phyloP scores from a whole-genome alignment of 306 rosid species.

The Chamaecrista fasciculata region DNA sequence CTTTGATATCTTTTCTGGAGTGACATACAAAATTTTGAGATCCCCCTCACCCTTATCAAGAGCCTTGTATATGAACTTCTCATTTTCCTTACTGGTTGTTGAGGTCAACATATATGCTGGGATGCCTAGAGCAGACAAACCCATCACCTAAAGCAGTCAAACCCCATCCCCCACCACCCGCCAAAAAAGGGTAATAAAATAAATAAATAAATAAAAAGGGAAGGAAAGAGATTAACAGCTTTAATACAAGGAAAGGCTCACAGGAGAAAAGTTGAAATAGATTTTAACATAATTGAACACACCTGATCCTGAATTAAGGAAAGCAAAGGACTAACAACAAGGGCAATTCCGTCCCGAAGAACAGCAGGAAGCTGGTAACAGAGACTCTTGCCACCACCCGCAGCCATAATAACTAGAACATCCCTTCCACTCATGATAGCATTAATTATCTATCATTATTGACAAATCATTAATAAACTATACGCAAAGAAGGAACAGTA shows the following conservation, averaged over 20 bases:
- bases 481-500: no score
- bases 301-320: slow-evolving; percentile 98
- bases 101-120: slow-evolving; percentile 86
- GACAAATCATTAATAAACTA: slow-evolving; percentile 28
- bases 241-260: slow-evolving; percentile 12
- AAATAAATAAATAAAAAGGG: not conserved
- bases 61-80: slow-evolving; percentile 77
- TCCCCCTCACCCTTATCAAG: slow-evolving; percentile 90
- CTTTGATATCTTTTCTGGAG: slow-evolving; percentile 97
- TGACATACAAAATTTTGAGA: slow-evolving; percentile 77
- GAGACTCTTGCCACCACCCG: slow-evolving; percentile 98
- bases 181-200: not conserved
- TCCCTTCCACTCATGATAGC: slow-evolving; percentile 87
- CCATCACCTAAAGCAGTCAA: slow-evolving; percentile 70
- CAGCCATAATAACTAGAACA: slow-evolving; percentile 95
- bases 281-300: slow-evolving; percentile 29
- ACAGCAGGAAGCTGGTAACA: slow-evolving; percentile 96
- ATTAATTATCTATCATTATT: slow-evolving; percentile 67
- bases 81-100: slow-evolving; percentile 71
- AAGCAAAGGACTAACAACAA: slow-evolving; percentile 93
- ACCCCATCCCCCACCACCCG: slow-evolving; percentile 2
- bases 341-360: slow-evolving; percentile 78
- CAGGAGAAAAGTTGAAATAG: not conserved
- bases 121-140: slow-evolving; percentile 85
- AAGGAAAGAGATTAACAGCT: not conserved